These are phyloP conservation scores for Lumnitzera racemosa DNA, from an alignment of 345 rosid species.

Conservation along the genomic window DNA sequence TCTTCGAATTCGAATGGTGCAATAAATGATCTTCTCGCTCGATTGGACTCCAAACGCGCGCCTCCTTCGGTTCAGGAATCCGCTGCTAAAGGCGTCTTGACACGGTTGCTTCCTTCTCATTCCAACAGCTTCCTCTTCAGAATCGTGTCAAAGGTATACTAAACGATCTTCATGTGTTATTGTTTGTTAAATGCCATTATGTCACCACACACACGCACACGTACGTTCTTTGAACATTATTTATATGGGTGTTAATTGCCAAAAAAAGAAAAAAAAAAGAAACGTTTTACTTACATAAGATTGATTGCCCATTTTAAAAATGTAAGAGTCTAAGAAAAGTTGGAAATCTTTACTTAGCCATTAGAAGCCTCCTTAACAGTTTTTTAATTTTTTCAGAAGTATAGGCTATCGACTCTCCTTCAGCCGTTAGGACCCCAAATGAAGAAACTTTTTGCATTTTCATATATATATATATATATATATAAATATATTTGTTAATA, in stretches of 20 bases:
- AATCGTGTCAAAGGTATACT: slow-evolving; percentile 64
- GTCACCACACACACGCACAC: background rate
- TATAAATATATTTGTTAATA: too few relatives aligned
- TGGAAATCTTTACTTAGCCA: too few relatives aligned
- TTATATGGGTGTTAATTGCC: background rate
- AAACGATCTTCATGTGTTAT: background rate
- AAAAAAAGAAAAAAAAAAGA: too few relatives aligned
- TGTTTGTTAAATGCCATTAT: background rate
- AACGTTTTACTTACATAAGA: too few relatives aligned
- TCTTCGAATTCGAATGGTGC: slow-evolving; percentile 19
- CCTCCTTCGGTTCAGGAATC: slow-evolving; percentile 56
- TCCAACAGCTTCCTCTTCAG: slow-evolving; percentile 49
- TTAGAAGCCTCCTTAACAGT: too few relatives aligned
- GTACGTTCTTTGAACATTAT: background rate
- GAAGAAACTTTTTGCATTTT: too few relatives aligned
- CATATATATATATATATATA: too few relatives aligned
- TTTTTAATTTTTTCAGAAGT: too few relatives aligned
- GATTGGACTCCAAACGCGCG: slow-evolving; percentile 53
- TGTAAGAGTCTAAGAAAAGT: too few relatives aligned
- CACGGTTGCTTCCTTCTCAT: slow-evolving; percentile 70
- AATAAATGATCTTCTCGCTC: slow-evolving; percentile 32
- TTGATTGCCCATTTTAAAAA: too few relatives aligned
- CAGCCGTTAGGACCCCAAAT: too few relatives aligned
- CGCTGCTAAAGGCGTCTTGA: slow-evolving; percentile 61
- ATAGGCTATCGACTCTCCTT: too few relatives aligned